Evolutionary conservation across 73 alveolate species (phyloP).

Genomic region (Effrenium voratum): DNA sequence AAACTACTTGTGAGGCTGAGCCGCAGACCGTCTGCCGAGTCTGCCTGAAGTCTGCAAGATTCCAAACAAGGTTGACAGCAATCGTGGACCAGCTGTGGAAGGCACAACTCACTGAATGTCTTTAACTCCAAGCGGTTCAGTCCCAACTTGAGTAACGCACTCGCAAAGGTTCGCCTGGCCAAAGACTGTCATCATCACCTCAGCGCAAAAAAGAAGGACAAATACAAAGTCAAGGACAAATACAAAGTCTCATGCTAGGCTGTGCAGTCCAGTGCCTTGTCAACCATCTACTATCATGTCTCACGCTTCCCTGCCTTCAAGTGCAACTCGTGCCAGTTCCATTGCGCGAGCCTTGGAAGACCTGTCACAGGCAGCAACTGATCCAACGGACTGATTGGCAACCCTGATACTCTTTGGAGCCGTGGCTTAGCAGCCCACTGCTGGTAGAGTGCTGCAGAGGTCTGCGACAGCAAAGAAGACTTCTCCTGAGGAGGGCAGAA

Average conservation of each 20-base stretch:
- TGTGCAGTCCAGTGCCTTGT: background rate
- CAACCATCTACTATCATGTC: background rate
- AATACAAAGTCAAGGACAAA: background rate
- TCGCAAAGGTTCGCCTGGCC: slow-evolving; percentile 2
- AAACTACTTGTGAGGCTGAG: too few relatives aligned
- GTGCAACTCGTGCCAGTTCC: slow-evolving; percentile 40
- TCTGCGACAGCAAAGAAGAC: slow-evolving; percentile 27
- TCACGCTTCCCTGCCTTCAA: background rate
- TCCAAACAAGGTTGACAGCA: too few relatives aligned
- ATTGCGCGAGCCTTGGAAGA: slow-evolving; percentile 69
- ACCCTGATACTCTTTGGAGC: background rate
- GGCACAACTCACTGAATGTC: background rate
- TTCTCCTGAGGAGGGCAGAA: too few relatives aligned
- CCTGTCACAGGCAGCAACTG: background rate
- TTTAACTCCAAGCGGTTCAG: too few relatives aligned
- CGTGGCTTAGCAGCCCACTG: background rate
- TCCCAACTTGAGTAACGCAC: background rate
- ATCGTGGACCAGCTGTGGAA: background rate
- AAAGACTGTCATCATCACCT: slow-evolving; percentile 28
- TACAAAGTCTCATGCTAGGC: background rate
- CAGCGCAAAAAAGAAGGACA: background rate
- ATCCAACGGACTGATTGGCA: background rate
- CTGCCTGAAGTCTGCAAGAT: background rate
- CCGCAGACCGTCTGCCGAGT: background rate
- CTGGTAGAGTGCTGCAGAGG: slow-evolving; percentile 83